These are phyloP conservation scores for Chlorella ohadii DNA, from an alignment of 139 green algal species.

Conservation along the genomic window DNA sequence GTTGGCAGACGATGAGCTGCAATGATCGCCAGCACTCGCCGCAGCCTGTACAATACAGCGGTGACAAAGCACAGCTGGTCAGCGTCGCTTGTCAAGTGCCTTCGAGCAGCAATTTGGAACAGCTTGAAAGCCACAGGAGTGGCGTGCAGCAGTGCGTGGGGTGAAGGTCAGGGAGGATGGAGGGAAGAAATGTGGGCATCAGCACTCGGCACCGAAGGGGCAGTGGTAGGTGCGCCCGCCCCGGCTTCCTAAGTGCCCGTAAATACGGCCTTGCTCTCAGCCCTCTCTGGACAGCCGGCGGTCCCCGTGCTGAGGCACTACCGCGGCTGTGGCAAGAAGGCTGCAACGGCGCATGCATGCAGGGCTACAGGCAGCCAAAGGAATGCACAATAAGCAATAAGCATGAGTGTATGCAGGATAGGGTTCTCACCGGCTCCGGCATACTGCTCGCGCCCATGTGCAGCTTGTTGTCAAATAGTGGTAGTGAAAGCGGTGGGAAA, in stretches of 20 bases:
- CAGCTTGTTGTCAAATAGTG: no score
- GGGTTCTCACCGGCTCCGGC: no score
- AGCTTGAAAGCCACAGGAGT: no score
- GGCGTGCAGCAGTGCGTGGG: no score
- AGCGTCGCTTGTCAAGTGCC: no score
- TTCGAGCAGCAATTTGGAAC: no score
- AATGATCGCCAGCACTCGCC: not conserved
- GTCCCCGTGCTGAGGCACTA: constrained; percentile 27
- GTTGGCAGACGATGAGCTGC: not conserved
- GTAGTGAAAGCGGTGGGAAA: no score
- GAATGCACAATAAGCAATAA: no score
- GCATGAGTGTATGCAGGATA: no score
- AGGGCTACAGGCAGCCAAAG: no score
- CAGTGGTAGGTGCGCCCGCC: constrained; percentile 5
- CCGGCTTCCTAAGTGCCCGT: constrained; percentile 45
- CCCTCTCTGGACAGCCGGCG: constrained; percentile 35
- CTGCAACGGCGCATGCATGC: not conserved
- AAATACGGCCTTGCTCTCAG: constrained; percentile 33
- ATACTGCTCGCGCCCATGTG: no score
- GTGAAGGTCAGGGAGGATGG: not conserved
- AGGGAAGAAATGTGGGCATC: constrained; percentile 27
- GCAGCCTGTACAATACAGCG: not conserved
- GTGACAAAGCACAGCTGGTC: no score
- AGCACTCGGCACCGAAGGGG: constrained; percentile 40
- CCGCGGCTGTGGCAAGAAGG: constrained; percentile 40